Percentiles rank a stretch among this genome's conserved stretches.
Evolutionary conservation across 176 grass and related monocot species (phyloP).

Genomic region (Carex scoparia): DNA sequence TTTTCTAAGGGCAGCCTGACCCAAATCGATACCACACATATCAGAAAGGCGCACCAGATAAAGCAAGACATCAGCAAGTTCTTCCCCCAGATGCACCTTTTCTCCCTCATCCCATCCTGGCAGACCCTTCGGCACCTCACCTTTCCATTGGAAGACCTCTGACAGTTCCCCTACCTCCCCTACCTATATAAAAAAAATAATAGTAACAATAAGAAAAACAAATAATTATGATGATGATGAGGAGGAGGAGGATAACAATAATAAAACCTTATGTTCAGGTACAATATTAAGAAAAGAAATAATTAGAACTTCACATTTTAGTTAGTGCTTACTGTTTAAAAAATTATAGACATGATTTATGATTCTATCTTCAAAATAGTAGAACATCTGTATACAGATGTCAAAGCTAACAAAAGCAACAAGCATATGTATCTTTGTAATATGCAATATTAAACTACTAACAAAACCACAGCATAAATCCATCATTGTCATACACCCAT

Average conservation of each 20-base stretch:
- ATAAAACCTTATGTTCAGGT: background rate
- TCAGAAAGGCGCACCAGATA: conserved; percentile 82
- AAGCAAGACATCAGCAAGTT: conserved; percentile 80
- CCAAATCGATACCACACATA: conserved; percentile 72
- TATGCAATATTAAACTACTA: background rate
- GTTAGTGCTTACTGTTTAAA: background rate
- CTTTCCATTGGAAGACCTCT: conserved; percentile 97
- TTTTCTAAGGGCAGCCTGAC: conserved; percentile 64
- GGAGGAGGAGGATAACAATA: background rate
- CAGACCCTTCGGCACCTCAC: conserved; percentile 85
- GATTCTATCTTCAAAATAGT: background rate
- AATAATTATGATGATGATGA: background rate
- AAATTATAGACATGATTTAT: background rate
- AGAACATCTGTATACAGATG: background rate
- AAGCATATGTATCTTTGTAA: background rate
- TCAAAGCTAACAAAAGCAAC: background rate
- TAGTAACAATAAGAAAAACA: background rate
- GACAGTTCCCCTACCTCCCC: conserved; percentile 91
- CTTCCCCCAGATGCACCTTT: conserved; percentile 86
- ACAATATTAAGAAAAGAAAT: background rate
- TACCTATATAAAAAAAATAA: conserved; percentile 38
- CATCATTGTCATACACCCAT: background rate
- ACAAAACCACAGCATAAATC: background rate
- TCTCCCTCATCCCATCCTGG: conserved; percentile 63
- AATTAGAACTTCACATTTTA: conserved; percentile 1